Base-by-base conservation (phyloP, 2,329 filamentous ascomycete genomes). In the Cladosporium phlei region DNA sequence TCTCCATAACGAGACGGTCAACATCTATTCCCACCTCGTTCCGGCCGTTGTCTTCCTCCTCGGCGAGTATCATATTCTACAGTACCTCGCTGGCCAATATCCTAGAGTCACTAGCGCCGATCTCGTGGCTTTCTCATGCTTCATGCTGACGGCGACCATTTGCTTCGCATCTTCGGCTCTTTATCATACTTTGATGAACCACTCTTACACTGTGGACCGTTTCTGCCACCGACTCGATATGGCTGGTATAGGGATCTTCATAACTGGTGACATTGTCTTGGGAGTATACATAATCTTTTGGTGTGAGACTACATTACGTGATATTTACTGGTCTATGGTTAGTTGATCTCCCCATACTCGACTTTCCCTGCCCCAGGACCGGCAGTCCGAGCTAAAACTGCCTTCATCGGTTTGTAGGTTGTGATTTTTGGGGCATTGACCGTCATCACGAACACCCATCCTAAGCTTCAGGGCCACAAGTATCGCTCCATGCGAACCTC, bases 161-260 rank as follows among this genome's bases (percentile, higher is more conserved):
- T 60, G 55, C 38, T 50, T 59, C 9, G 30, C 25, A 5, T 38
- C 56, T 7, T 55, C 54, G 12, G 44, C 56, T 5, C 34, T 44
- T 12, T 57, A 60, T 38, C 62, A 66, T 46, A 59, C 56, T 20
- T 38, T 64, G 24, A 55, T 54, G 39, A 63, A 60, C 43, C 61
- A 66, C 46, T 61, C 58, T 9, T 34, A 52, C 29, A 27, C 17
- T 12, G 47, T 60, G 6, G 49, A 57, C 16, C 46, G 56, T 20
- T 50, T 62, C 14, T 57, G 53, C 19, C 44, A 50, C 11, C 47
- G 51, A 27, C 38, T 62, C 11, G 61, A 63, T 40, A 32, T 40
- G 21, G 27, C 35, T 27, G 46, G 37, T 34, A 25, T 47, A 20
- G 34, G 19, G 19, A 38, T 38, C 19, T 24, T 38, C 20, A 38